Base-by-base conservation (phyloP, 805 yeast genomes). In the Saturnispora zaruensis region DNA sequence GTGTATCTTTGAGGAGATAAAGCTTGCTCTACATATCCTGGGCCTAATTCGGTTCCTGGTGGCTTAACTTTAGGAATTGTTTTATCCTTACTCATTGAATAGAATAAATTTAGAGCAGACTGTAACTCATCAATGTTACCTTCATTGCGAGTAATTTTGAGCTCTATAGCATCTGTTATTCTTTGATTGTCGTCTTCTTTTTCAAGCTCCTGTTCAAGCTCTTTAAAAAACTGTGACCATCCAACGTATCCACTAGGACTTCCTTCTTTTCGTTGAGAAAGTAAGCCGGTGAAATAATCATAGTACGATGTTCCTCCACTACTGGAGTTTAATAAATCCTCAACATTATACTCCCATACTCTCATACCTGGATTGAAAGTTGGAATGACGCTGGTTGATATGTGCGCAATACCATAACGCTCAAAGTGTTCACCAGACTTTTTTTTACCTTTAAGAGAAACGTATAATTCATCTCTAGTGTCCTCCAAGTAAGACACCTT, bases 311-410 rank as follows among this genome's bases (percentile, higher is more conserved):
- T 40, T n/a, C 21, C 26, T 4, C 41, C 41, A 8, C 32, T 40
- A 13, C 30, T 21, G 13, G 40, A 36, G 13, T 33, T 34, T 13
- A 47, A 32, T n/a, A 47, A 41, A 24, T 47, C 50, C 49, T 55
- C 53, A 34, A 77, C 76, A 59, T 87, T 87, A 64, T 87, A 87
- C 62, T 87, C 96, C 93, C 95, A 87, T 2, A 87, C 80, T 55
- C 96, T 72, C 53, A 87, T 60, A 5, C 89, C 87, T 5, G 96
- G 89, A 56, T 85, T 86, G 66, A 82, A 88, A 0, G 95, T 87
- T 3, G 96, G 96, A 13, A 88, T 78, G 13, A 87, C 79, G 49
- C 90, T 82, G 1, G 89, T 81, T 2, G 81, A 74, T 14, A 87
- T 78, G 59, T 80, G 84, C 0, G 84, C 81, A 46, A 87, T 69